Evolutionary conservation across 169 alveolate species (phyloP).

Genomic region (Plasmodium blacklocki): DNA sequence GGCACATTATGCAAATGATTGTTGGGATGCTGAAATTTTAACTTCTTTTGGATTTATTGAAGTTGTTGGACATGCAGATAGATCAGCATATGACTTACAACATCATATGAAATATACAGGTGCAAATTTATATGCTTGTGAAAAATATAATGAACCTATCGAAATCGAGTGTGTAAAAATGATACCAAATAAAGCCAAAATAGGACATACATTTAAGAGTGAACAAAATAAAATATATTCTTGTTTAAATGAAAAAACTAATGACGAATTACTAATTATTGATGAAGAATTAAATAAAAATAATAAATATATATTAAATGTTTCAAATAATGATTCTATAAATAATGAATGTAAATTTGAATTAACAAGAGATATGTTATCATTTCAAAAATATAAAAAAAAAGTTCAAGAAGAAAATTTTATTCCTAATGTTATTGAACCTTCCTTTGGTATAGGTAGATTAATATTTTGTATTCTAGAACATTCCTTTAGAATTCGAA

Average conservation of each 20-base stretch:
- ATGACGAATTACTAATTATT: constrained; percentile 76
- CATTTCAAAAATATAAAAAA: constrained; percentile 90
- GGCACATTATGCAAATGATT: constrained; percentile 99
- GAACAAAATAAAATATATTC: constrained; percentile 84
- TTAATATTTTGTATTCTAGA: constrained; percentile 95
- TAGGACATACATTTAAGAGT: constrained; percentile 91
- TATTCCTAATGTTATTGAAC: constrained; percentile 97
- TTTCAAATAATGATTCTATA: constrained; percentile 2
- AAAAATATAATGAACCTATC: constrained; percentile 91
- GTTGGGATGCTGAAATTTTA: constrained; percentile 99
- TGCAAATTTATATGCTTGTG: constrained; percentile 92
- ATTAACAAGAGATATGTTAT: constrained; percentile 86
- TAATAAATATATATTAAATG: constrained; percentile 47
- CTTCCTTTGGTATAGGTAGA: constrained; percentile 98
- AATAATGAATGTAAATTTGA: constrained; percentile 12
- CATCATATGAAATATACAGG: constrained; percentile 93
- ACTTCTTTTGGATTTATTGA: constrained; percentile 98
- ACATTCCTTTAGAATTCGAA: constrained; percentile 94
- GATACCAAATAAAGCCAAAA: constrained; percentile 89
- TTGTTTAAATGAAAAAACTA: constrained; percentile 62
- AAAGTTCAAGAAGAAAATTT: constrained; percentile 94
- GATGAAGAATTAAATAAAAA: constrained; percentile 80
- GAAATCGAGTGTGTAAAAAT: constrained; percentile 86
- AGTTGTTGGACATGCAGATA: constrained; percentile 98
- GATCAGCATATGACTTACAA: constrained; percentile 95